Conservation (phyloP, 2,329 filamentous ascomycete genomes). For the Cytospora piceicola region DNA sequence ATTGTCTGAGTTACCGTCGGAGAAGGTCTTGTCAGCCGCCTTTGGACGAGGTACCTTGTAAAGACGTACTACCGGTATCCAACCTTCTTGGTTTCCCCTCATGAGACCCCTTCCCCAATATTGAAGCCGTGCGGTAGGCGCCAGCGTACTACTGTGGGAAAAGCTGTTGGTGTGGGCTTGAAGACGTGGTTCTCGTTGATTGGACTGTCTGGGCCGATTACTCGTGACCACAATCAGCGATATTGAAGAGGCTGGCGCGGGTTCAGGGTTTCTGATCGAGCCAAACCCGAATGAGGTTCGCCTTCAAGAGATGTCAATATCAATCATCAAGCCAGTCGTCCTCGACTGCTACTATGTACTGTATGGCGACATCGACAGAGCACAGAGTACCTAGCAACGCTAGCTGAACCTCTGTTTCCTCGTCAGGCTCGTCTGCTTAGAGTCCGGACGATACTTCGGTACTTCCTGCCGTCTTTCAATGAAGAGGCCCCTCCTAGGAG, state of each 20-base stretch:
- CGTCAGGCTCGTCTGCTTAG: background rate
- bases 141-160: slow-evolving; percentile 31
- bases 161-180: slow-evolving; percentile 39
- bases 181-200: slow-evolving; percentile 42
- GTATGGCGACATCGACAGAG: slow-evolving; percentile 8
- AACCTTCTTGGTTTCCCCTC: slow-evolving; percentile 23
- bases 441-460: background rate
- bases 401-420: slow-evolving; percentile 1
- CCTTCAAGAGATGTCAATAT: slow-evolving; percentile 1
- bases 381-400: background rate
- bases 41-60: slow-evolving; percentile 8
- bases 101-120: slow-evolving; percentile 20
- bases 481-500: background rate
- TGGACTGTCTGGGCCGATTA: slow-evolving; percentile 36
- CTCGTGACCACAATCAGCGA: slow-evolving; percentile 37
- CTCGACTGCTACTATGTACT: slow-evolving; percentile 1
- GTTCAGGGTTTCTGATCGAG: slow-evolving; percentile 33
- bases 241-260: slow-evolving; percentile 36
- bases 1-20: slow-evolving; percentile 17
- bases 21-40: slow-evolving; percentile 15
- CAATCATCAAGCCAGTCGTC: slow-evolving; percentile 3
- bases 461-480: background rate
- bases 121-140: slow-evolving; percentile 21
- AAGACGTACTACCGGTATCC: slow-evolving; percentile 15
- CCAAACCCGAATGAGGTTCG: slow-evolving; percentile 34